phyloP scores from a whole-genome alignment of 2,329 filamentous ascomycete species.

The Neoarthrinium moseri region DNA sequence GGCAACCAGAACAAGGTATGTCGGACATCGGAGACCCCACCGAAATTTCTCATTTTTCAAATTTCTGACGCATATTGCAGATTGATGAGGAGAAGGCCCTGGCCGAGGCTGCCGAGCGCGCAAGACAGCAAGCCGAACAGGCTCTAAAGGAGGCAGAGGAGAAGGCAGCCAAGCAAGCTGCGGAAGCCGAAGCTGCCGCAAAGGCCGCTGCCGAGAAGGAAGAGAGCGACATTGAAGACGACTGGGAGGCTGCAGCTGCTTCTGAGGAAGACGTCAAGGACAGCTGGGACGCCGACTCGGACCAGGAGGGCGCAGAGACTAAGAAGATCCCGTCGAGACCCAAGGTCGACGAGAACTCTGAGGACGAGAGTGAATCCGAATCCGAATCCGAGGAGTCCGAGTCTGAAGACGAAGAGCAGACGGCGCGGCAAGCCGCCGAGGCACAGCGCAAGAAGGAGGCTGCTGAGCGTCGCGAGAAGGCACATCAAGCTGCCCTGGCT shows the following conservation, averaged over 20 bases:
- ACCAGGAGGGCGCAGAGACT: slow-evolving; percentile 58
- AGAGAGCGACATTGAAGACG: slow-evolving; percentile 68
- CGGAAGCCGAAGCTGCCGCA: slow-evolving; percentile 54
- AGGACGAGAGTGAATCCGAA: slow-evolving; percentile 50
- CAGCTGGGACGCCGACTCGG: slow-evolving; percentile 87
- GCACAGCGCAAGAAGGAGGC: slow-evolving; percentile 83
- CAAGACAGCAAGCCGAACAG: slow-evolving; percentile 65
- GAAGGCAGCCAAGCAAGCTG: slow-evolving; percentile 57
- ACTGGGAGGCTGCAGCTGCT: slow-evolving; percentile 85
- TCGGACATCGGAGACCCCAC: no score
- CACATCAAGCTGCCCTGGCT: slow-evolving; percentile 87
- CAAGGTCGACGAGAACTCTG: slow-evolving; percentile 29
- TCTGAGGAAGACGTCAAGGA: slow-evolving; percentile 83
- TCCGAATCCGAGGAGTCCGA: slow-evolving; percentile 52
- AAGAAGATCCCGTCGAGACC: slow-evolving; percentile 29
- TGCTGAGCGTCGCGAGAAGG: slow-evolving; percentile 82
- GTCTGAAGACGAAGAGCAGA: slow-evolving; percentile 70
- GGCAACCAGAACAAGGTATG: slow-evolving; percentile 52
- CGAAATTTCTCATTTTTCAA: background rate
- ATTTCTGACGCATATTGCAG: slow-evolving; percentile 31
- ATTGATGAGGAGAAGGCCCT: slow-evolving; percentile 76
- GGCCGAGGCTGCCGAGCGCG: slow-evolving; percentile 75
- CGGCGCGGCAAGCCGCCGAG: slow-evolving; percentile 71
- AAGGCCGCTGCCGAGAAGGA: slow-evolving; percentile 51
- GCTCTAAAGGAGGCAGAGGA: slow-evolving; percentile 61